A percentile compares a stretch with the other conserved stretches of the same genome.
Evolutionary conservation across 1,284 basidiomycete genomes (phyloP).

Genomic region (Heterobasidion parviporum): DNA sequence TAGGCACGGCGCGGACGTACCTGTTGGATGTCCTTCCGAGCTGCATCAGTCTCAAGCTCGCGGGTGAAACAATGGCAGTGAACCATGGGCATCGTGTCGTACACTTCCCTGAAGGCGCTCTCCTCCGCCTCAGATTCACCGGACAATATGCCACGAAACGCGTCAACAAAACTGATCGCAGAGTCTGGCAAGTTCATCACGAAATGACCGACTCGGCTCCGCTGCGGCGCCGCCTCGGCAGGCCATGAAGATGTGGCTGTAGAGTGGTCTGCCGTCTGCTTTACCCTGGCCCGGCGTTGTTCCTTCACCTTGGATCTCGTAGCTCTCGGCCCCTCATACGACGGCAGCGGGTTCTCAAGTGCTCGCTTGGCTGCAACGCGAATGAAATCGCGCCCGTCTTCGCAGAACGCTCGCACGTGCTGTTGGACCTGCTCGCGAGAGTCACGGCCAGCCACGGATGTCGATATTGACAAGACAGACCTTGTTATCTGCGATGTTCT

Average conservation of each 20-base stretch:
- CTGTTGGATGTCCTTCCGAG: conserved; percentile 70
- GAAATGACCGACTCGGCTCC: conserved; percentile 73
- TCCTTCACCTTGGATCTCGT: conserved; percentile 8
- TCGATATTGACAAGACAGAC: conserved; percentile 30
- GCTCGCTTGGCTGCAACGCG: conserved; percentile 43
- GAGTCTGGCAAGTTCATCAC: conserved; percentile 97
- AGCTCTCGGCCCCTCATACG: conserved; percentile 24
- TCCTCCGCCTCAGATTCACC: conserved; percentile 19
- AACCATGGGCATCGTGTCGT: conserved; percentile 76
- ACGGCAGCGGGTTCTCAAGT: conserved; percentile 58
- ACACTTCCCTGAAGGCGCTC: conserved; percentile 34
- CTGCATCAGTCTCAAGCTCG: conserved; percentile 63
- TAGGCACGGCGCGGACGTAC: conserved; percentile 35
- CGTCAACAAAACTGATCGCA: conserved; percentile 86
- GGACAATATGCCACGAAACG: conserved; percentile 68
- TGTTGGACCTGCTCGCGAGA: conserved; percentile 47
- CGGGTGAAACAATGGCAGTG: conserved; percentile 98
- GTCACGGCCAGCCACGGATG: too few relatives aligned
- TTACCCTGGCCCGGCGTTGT: background rate
- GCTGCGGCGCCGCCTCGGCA: conserved; percentile 18
- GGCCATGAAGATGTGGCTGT: background rate
- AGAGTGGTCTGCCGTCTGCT: conserved; percentile 1
- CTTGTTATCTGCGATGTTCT: conserved; percentile 70
- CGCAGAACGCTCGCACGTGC: conserved; percentile 62
- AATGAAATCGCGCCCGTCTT: conserved; percentile 86